Base-by-base conservation (phyloP, 2,329 filamentous ascomycete genomes). In the Aspergillus eucalypticola region DNA sequence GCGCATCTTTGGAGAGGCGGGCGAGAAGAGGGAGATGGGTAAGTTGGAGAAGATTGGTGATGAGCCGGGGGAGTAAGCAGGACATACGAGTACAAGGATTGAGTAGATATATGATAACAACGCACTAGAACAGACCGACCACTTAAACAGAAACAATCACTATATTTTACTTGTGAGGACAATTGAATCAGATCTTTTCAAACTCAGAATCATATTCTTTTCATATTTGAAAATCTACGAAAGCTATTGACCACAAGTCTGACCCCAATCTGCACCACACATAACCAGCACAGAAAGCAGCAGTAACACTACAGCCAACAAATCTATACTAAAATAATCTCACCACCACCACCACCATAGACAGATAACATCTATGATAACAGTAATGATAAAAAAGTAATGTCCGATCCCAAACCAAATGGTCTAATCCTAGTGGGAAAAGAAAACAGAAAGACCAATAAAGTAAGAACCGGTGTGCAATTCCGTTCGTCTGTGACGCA, bases 1-100 rank as follows among this genome's bases (percentile, higher is more conserved):
- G 56, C 73, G 80, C 44, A 81, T 98, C 58, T 88, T 98, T 71
- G 95, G 95, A 29, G 94, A 98, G 77, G 86, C 87, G 15, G 94
- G 95, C 13, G 89, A 96, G 82, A 96, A 96, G 85, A 85, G 92
- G 62, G 90, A 95, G 59, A 91, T 92, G 86, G 94, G 93, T 67
- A 96, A 96, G 82, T 81, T 99, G 66, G 92, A 98, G 83, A 98
- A 98, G 86, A 86, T 97, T 73, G 91, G 88, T 13, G 90, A 96
- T 68, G 89, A 91, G 73, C 76, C 80, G 27, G 86, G 87, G 56
- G 84, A 88, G 74, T 88, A 79, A 65, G 66, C 44, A 52, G 29
- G 4, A 5, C 32, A 35, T 5, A 6, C 13, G 13, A 25, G n/a
- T 39, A 21, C 23, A 21, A 44, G 52, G 5, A 17, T 41, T 2